Conservation (phyloP, 2,329 filamentous ascomycete species). For the Emergomyces pasteurianus region DNA sequence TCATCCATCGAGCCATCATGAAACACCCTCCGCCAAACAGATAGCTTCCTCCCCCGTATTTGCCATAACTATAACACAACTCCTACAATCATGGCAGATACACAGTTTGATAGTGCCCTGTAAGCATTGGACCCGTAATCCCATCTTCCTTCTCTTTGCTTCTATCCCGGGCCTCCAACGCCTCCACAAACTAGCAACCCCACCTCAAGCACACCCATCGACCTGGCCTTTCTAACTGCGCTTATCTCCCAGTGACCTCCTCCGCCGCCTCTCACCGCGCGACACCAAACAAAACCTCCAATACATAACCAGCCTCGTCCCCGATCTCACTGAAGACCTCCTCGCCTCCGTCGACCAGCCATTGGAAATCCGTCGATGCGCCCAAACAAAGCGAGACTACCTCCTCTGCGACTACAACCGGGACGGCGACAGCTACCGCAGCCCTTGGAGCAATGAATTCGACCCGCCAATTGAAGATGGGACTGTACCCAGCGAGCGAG, state of each 20-base stretch:
- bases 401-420: slow-evolving; percentile 99
- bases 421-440: slow-evolving; percentile 93
- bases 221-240: slow-evolving; percentile 1
- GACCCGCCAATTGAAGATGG: slow-evolving; percentile 83
- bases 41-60: neutral
- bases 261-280: slow-evolving; percentile 92
- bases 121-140: slow-evolving; percentile 20
- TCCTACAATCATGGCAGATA: slow-evolving; percentile 30
- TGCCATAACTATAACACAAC: slow-evolving; percentile 1
- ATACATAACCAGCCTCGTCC: slow-evolving; percentile 75
- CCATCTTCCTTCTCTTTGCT: neutral
- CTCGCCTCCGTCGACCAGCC: slow-evolving; percentile 96
- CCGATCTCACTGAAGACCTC: slow-evolving; percentile 90
- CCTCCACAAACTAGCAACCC: neutral
- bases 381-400: slow-evolving; percentile 84
- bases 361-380: slow-evolving; percentile 72
- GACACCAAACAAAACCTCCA: slow-evolving; percentile 80
- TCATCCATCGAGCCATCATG: neutral
- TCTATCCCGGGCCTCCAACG: slow-evolving; percentile 9
- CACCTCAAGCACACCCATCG: slow-evolving; percentile 12
- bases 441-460: slow-evolving; percentile 98
- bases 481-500: slow-evolving; percentile 76
- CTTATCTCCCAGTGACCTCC: slow-evolving; percentile 62
- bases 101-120: slow-evolving; percentile 41
- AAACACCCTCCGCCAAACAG: neutral